Conservation (phyloP, 345 rosid species). For the Reutealis trisperma region DNA sequence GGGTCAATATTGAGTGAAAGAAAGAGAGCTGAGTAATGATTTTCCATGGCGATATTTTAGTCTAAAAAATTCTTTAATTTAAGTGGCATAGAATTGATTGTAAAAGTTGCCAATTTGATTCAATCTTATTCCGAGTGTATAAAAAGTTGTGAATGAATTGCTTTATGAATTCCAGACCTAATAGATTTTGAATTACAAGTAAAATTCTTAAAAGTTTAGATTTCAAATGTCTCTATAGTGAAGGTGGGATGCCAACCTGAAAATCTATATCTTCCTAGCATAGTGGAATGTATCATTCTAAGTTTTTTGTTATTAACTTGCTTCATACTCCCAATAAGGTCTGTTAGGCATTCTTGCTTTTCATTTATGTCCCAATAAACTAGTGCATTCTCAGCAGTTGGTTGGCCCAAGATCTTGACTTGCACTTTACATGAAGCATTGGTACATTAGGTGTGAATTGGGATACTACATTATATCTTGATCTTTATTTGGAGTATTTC, state of each 20-base stretch:
- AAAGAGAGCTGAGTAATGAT: neutral
- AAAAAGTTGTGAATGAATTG: neutral
- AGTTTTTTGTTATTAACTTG: neutral
- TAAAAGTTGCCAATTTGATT: neutral
- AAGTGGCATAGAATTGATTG: neutral
- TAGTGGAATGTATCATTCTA: neutral
- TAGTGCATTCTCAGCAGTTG: neutral
- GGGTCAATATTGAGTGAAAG: neutral
- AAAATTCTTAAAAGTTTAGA: neutral
- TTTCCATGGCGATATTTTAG: neutral
- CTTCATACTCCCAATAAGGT: neutral
- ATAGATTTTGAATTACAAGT: too few relatives aligned
- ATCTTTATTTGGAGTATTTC: constrained; percentile 12
- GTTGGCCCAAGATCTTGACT: neutral
- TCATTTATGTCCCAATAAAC: neutral
- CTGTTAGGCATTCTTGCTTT: neutral
- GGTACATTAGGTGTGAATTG: neutral
- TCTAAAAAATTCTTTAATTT: neutral
- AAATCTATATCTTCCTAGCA: neutral
- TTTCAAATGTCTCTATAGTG: neutral
- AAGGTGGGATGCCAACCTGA: neutral
- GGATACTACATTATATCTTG: neutral
- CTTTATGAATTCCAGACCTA: neutral
- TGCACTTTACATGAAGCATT: neutral
- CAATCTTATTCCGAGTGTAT: neutral